These are phyloP conservation scores for Penicillium subrubescens DNA, from an alignment of 495 filamentous ascomycete species.

Conservation along the genomic window DNA sequence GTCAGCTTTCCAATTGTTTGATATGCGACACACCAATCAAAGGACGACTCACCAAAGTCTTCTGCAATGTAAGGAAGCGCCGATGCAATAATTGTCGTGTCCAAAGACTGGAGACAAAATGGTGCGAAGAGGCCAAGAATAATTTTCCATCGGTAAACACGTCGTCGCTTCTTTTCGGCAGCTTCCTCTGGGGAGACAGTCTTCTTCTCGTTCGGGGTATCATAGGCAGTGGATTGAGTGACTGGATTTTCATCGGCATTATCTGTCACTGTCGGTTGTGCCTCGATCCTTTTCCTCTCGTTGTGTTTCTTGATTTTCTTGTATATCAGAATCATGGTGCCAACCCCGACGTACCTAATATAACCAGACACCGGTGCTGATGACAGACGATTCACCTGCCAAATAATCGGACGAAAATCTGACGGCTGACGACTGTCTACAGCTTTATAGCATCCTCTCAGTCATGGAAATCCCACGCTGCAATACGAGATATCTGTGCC, in stretches of 20 bases:
- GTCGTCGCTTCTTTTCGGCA: slow-evolving; percentile 12
- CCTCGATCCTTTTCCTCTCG: slow-evolving; percentile 7
- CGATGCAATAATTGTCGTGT: slow-evolving; percentile 61
- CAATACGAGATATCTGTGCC: neutral
- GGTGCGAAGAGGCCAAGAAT: slow-evolving; percentile 55
- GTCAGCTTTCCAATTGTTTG: neutral
- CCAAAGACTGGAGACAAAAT: slow-evolving; percentile 53
- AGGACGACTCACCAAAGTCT: slow-evolving; percentile 52
- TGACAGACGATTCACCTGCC: neutral
- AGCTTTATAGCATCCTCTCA: neutral
- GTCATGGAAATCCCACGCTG: neutral
- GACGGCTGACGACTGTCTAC: neutral
- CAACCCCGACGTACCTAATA: neutral
- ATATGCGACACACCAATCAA: neutral
- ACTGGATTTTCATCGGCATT: neutral
- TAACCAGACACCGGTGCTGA: neutral
- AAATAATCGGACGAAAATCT: neutral
- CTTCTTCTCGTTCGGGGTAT: neutral
- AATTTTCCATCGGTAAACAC: slow-evolving; percentile 54
- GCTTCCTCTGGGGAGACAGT: slow-evolving; percentile 10
- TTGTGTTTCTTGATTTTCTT: slow-evolving; percentile 22
- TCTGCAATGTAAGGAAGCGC: slow-evolving; percentile 60
- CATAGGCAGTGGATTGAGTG: neutral
- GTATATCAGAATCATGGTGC: slow-evolving; percentile 18
- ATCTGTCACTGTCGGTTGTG: neutral